phyloP scores from a whole-genome alignment of 129 eudicot species.

The Solidago caesia region DNA sequence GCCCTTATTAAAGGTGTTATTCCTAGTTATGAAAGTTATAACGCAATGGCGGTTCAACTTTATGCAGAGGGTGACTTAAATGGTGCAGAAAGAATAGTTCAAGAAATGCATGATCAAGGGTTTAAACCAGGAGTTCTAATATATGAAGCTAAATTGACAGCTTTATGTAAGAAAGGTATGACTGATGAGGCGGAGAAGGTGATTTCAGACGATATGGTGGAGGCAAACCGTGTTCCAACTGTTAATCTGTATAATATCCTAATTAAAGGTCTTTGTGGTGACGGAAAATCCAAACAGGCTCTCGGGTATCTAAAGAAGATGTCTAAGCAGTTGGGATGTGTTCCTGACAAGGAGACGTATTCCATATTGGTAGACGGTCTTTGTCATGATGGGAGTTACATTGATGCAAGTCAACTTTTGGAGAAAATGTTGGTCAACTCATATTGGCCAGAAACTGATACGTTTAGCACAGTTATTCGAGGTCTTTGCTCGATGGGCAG shows the following conservation, averaged over 20 bases:
- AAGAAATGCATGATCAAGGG: slow-evolving; percentile 68
- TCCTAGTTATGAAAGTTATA: slow-evolving; percentile 72
- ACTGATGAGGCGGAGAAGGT: slow-evolving; percentile 63
- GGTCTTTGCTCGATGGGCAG: slow-evolving; percentile 68
- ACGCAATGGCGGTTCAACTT: slow-evolving; percentile 60
- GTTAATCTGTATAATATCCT: slow-evolving; percentile 50
- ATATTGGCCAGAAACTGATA: slow-evolving; percentile 49
- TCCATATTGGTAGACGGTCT: slow-evolving; percentile 58
- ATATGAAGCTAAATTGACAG: slow-evolving; percentile 74
- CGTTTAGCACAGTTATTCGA: slow-evolving; percentile 43
- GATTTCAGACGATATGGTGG: slow-evolving; percentile 59
- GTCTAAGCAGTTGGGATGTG: slow-evolving; percentile 56
- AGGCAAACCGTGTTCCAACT: slow-evolving; percentile 66
- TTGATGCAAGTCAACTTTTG: slow-evolving; percentile 69
- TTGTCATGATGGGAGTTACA: slow-evolving; percentile 55
- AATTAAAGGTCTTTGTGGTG: slow-evolving; percentile 64
- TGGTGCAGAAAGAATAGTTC: slow-evolving; percentile 58
- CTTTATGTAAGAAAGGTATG: slow-evolving; percentile 48
- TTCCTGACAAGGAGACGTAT: slow-evolving; percentile 66
- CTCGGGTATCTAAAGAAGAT: slow-evolving; percentile 52
- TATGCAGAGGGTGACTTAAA: slow-evolving; percentile 53
- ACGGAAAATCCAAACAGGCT: slow-evolving; percentile 42
- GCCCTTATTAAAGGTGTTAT: slow-evolving; percentile 70
- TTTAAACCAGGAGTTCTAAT: slow-evolving; percentile 44
- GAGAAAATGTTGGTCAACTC: slow-evolving; percentile 66